Evolutionary conservation across 495 filamentous ascomycete genomes (phyloP), one percentile per base, ranked within the genome.

Genomic region (Hamigera avellanea): DNA sequence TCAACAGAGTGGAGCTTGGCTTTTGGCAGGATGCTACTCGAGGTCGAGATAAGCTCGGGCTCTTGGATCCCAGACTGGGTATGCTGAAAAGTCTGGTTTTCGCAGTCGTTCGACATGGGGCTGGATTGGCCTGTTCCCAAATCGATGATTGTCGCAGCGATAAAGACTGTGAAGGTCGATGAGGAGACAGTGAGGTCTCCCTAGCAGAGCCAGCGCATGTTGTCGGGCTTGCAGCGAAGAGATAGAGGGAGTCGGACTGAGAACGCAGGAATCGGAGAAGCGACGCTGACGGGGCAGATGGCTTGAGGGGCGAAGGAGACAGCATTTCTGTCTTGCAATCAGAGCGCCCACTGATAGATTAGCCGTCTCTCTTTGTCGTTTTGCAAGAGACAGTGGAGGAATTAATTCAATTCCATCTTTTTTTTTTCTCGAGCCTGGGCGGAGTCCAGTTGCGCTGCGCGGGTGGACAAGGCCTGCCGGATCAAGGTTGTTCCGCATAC

Each of bases 251-350:
- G 36, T 76, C 71, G 16, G 73, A 69, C 52, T 82, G 78, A 23
- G 63, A 64, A 34, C 69, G 70, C 26, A 84, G 60, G 40, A 77
- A 83, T 25, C 67, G 72, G 40, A 84, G 61, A 7, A 81, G 60
- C 21, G 64, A 61, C 29, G 64, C 52, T 23, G 78, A 83, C 15
- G 80, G 79, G 29, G 64, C 70, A 33, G 51, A 56, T 17, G 59
- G 49, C 47, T 54, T 61, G 38, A 59, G 31, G 29, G 43, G 41
- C n/a, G 50, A 37, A 31, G 56, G 48, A 43, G 59, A 52, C 45
- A 63, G 52, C 64, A 67, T 67, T 44, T 55, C 55, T 46, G 46
- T 36, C 37, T 33, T 40, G 32, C 5, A 23, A 9, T 23, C 21
- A 4, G 9, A 23, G 21, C 21, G 9, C 5, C 21, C 21, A 23